Evolutionary conservation across 139 green algal genomes (phyloP).

Genomic region (Coccomyxa sp.): DNA sequence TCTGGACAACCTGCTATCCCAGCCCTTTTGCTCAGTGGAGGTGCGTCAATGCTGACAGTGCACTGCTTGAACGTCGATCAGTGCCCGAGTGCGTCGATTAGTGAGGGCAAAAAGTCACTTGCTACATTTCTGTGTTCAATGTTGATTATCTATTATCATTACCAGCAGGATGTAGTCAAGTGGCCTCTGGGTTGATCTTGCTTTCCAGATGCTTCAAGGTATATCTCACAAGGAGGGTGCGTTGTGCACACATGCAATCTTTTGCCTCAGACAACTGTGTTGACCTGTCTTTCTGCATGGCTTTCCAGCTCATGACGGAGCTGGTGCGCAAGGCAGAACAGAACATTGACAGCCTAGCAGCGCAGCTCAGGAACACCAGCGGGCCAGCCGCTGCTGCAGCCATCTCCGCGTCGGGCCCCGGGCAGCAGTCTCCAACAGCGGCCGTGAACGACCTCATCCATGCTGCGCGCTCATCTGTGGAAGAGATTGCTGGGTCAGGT

Average conservation of each 20-base stretch:
- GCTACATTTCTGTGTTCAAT: too few species aligned
- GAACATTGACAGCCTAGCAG: conserved; percentile 15
- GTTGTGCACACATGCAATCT: too few species aligned
- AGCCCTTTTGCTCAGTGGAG: conserved; percentile 78
- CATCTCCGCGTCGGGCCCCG: not conserved
- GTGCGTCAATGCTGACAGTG: conserved; percentile 22
- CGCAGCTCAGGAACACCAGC: conserved; percentile 1
- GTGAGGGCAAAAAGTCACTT: too few species aligned
- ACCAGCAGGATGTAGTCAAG: too few species aligned
- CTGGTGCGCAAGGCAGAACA: conserved; percentile 47
- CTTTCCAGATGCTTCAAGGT: too few species aligned
- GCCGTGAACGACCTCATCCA: conserved; percentile 1
- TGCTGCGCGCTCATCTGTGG: not conserved
- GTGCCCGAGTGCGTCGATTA: not conserved
- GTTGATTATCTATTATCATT: too few species aligned
- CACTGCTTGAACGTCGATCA: not conserved
- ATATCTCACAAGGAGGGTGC: too few species aligned
- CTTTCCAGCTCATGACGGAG: conserved; percentile 42
- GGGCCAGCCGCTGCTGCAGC: not conserved
- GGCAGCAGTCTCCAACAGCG: too few species aligned
- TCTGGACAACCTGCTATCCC: conserved; percentile 63
- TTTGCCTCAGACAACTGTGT: too few species aligned
- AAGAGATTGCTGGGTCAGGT: not conserved
- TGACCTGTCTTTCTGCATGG: too few species aligned
- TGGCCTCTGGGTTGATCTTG: too few species aligned